Evolutionary conservation across 345 rosid genomes (phyloP).

Genomic region (Melaleuca alternifolia): DNA sequence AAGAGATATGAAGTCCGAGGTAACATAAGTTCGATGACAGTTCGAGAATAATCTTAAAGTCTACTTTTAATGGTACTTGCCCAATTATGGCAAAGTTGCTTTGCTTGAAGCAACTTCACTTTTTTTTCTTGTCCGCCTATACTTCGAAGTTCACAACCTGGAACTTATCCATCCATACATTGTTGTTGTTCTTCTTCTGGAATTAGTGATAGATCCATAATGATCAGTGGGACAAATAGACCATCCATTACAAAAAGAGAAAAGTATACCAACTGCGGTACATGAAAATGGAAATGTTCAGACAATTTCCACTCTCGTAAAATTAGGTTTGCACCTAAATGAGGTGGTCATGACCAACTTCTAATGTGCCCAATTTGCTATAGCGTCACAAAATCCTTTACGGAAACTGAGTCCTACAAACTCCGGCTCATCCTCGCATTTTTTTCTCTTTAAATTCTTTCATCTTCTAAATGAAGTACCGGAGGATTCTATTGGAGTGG

Average conservation of each 20-base stretch:
- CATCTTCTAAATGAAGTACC: neutral
- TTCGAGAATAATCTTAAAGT: neutral
- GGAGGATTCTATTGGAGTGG: neutral
- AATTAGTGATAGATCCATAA: neutral
- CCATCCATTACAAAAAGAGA: no score
- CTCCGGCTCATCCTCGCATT: neutral
- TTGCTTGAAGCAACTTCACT: neutral
- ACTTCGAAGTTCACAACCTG: neutral
- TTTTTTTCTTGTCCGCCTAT: neutral
- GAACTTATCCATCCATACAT: neutral
- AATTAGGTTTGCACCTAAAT: neutral
- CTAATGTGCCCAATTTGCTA: neutral
- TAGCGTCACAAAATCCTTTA: no score
- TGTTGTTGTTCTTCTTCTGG: neutral
- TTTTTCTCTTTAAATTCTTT: neutral
- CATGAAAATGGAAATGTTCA: neutral
- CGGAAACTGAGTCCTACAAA: no score
- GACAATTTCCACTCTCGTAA: neutral
- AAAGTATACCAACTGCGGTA: no score
- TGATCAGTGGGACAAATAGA: neutral
- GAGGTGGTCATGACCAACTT: neutral
- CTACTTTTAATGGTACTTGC: neutral
- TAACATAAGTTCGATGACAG: neutral
- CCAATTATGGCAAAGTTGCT: neutral
- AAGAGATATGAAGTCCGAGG: neutral